phyloP scores from a whole-genome alignment of 768 basidiomycete species.

The Suillus paluster region DNA sequence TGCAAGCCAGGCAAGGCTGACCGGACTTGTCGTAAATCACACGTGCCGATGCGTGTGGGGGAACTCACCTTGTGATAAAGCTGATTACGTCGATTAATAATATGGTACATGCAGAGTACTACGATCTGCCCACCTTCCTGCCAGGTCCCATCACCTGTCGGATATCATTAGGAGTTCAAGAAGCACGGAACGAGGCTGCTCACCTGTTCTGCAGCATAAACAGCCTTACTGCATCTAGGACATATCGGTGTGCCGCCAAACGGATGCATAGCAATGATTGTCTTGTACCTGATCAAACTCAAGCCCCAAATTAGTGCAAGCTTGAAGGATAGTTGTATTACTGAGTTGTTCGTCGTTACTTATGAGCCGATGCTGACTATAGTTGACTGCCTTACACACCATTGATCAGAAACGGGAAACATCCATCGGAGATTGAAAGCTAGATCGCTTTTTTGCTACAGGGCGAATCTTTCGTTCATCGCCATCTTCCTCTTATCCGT shows the following conservation, averaged over 20 bases:
- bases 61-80: conserved; percentile 75
- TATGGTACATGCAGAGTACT: background rate
- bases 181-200: conserved; percentile 17
- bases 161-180: conserved; percentile 9
- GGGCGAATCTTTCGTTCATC: conserved; percentile 17
- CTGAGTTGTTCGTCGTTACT: background rate
- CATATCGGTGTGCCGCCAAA: conserved; percentile 76
- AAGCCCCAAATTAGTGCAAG: background rate
- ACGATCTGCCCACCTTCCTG: conserved; percentile 65
- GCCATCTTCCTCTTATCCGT: conserved; percentile 28
- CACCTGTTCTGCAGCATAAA: conserved; percentile 91
- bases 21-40: conserved; percentile 8
- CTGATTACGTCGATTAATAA: conserved; percentile 39
- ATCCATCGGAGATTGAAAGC: conserved; percentile 46
- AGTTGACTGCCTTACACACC: too few species aligned
- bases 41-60: background rate
- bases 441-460: conserved; percentile 23
- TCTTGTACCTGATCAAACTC: background rate
- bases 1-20: conserved; percentile 82
- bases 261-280: conserved; percentile 56
- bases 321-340: background rate
- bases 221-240: conserved; percentile 73
- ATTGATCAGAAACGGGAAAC: conserved; percentile 2
- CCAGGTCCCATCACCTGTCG: conserved; percentile 83
- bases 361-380: background rate